Conservation (phyloP, 2,329 filamentous ascomycete species). For the Fusarium keratoplasticum region DNA sequence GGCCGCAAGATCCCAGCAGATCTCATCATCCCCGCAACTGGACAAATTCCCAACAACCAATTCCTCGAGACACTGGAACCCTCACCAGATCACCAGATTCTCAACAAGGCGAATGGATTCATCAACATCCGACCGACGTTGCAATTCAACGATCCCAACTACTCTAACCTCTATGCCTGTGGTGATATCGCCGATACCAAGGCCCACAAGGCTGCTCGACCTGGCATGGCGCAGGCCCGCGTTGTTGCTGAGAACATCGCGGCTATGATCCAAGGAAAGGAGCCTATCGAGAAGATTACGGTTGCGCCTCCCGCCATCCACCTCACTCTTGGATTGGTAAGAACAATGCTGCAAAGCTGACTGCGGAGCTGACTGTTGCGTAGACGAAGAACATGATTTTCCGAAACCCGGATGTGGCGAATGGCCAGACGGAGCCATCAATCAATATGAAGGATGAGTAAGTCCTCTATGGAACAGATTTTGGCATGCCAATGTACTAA, state of each 20-base stretch:
- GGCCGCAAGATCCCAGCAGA: constrained; percentile 36
- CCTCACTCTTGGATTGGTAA: constrained; percentile 38
- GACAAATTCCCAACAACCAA: constrained; percentile 43
- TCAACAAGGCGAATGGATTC: constrained; percentile 39
- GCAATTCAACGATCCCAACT: constrained; percentile 39
- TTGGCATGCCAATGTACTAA: not conserved
- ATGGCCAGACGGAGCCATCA: constrained; percentile 32
- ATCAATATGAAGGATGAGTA: constrained; percentile 41
- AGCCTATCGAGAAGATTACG: constrained; percentile 15
- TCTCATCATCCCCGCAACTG: constrained; percentile 40
- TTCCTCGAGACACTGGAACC: constrained; percentile 30
- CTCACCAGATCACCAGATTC: constrained; percentile 3
- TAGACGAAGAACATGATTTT: constrained; percentile 44
- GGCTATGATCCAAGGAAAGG: constrained; percentile 31
- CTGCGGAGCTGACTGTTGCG: not conserved
- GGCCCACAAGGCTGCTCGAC: constrained; percentile 40
- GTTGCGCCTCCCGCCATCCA: constrained; percentile 41
- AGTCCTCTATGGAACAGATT: not conserved
- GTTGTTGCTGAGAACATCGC: constrained; percentile 40
- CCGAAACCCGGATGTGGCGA: constrained; percentile 33
- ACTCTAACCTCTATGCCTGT: constrained; percentile 39
- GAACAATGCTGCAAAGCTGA: rapidly evolving
- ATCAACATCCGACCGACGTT: constrained; percentile 35
- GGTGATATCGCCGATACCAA: constrained; percentile 44
- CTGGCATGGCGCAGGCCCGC: constrained; percentile 32